Evolutionary conservation across 306 rosid genomes (phyloP), one percentile per base, ranked within the genome.

Genomic region (Dryas drummondii): DNA sequence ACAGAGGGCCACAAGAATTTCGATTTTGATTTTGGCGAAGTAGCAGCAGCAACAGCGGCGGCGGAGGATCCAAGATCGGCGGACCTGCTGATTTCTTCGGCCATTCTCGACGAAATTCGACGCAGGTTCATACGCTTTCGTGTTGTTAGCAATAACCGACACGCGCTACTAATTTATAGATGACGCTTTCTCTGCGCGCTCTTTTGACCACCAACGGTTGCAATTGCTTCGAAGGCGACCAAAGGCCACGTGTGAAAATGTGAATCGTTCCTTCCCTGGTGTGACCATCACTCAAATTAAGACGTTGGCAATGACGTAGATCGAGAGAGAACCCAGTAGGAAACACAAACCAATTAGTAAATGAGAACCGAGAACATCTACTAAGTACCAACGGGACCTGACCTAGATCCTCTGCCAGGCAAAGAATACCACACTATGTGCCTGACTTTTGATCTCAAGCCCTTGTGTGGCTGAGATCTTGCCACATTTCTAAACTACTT

Each of bases 1-100:
- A 90, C 42, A 62, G 97, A 89, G 45, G 98, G 92, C 98, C 97
- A 96, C 22, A 84, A 77, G n/a, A 92, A 53, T 7, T 78, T 81
- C 0, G 89, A 63, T 46, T 80, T 81, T 0, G 68, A 16, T 4
- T n/a, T 54, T 3, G 50, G 37, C 3, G 37, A 32, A 32, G 37
- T 1, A 1, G 6, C 26, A 14, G 91, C 48, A 16, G 64, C 50
- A 3, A 61, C 2, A 4, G 84, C 5, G 4, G 75, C 16, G 9
- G 86, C 11, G 7, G 93, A 42, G 7, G 93, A 68, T 48, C 80
- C 50, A 8, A 83, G 44, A 46, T 72, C 86, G 82, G 80, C 71
- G 63, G 84, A 49, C 77, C 82, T 84, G 17, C 81, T 79, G 2
- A 89, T 51, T 41, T 87, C 89, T 68, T 88, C 88, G 44, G 97